Base-by-base conservation (phyloP, 23 red algal species). In the Gracilariopsis chorda region DNA sequence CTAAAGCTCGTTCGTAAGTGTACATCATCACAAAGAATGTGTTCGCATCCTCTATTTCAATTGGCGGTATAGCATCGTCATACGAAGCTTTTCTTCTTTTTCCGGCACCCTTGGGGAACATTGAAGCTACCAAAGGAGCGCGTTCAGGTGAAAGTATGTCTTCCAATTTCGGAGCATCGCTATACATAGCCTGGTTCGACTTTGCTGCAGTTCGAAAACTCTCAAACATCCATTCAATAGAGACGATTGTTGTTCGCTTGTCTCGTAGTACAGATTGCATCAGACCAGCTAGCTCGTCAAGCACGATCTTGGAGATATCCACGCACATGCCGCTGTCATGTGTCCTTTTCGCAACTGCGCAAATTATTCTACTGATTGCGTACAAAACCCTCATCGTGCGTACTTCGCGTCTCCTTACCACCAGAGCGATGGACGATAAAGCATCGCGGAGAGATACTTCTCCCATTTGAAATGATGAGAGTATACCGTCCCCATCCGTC, bases 381-480 rank as follows among this genome's bases (percentile, higher is more conserved):
- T 82, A 56, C 9, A 91, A 13, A 21, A 91, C 74, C 13, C 88
- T 73, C 32, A 71, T 82, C 37, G 88, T 80, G 39, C 88, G 51
- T 19, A 91, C 88, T 91, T 91, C 88, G 20, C 77, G 88, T 37
- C 75, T 48, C 56, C 88, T 34, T 13, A 91, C 88, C 29, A 91
- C 88, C 45, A 91, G 59, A 12, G 82, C 43, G 44, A 91, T 72
- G 39, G 88, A 80, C 10, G 88, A 91, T 9, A 91, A 23, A 19
- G 65, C 77, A 40, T 91, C 75, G 8, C 88, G 73, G 17, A 91
- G 53, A 52, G 75, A 49, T 51, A 75, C 51, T 74, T 82, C 88
- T 19, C 88, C 88, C 28, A 72, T 39, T 70, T 82, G 75, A 64
- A 91, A 91, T 3, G 77, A 67, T 2, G 58, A 51, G 12, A 91